phyloP scores from a whole-genome alignment of 805 yeast genomes.

The Yamadazyma sp. region DNA sequence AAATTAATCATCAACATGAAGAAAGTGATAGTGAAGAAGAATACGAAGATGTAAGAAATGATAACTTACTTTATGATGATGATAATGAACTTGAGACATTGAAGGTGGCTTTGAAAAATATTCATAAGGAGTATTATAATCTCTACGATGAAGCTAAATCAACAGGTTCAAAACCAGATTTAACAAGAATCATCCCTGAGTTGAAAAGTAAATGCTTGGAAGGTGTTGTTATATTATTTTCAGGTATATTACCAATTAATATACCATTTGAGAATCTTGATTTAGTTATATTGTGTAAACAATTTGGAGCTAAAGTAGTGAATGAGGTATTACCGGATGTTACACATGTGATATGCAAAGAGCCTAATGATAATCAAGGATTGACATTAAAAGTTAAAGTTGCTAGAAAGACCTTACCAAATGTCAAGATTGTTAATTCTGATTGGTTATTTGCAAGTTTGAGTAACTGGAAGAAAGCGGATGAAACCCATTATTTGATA shows the following conservation, averaged over 20 bases:
- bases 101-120: conserved; percentile 55
- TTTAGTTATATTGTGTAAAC: conserved; percentile 86
- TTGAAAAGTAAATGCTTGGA: conserved; percentile 67
- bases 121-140: conserved; percentile 68
- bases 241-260: conserved; percentile 90
- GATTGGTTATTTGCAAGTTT: conserved; percentile 91
- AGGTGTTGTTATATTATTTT: conserved; percentile 70
- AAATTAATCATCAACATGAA: conserved; percentile 33
- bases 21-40: conserved; percentile 22
- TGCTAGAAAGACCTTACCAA: conserved; percentile 62
- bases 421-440: conserved; percentile 77
- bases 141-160: conserved; percentile 31
- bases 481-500: conserved; percentile 58
- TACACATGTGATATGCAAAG: conserved; percentile 85
- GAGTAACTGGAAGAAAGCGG: conserved; percentile 70
- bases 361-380: conserved; percentile 42
- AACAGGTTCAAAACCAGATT: conserved; percentile 47
- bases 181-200: conserved; percentile 67
- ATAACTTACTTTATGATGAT: conserved; percentile 67
- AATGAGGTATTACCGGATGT: conserved; percentile 67
- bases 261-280: conserved; percentile 70
- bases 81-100: conserved; percentile 72
- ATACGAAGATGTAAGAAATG: conserved; percentile 26
- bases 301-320: conserved; percentile 86
- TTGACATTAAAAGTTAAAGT: conserved; percentile 78